Base-by-base conservation (phyloP, 768 basidiomycete species). In the Leccinum broughii region DNA sequence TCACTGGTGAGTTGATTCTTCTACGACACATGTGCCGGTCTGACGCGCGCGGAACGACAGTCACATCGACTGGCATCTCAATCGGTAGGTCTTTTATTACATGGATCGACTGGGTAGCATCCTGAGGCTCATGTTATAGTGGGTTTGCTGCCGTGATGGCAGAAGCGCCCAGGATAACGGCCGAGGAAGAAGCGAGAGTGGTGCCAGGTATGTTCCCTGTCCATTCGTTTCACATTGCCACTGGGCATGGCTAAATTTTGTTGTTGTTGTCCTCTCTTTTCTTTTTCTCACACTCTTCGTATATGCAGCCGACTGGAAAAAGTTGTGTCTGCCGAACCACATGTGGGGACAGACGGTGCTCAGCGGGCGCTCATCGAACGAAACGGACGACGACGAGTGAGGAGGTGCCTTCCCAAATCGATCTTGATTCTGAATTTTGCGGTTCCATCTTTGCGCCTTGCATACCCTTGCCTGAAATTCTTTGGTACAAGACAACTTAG, bases 1-100 rank as follows among this genome's bases (percentile, higher is more conserved):
- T 50, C 81, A 81, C 64, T 82, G 74, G 72, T 76, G 57, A 66
- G 65, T 35, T 44, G 6, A 35, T 14, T 7, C 3, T 6, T 14
- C 7, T 17, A 4, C 14, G 1, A 28, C 6, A 5, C 14, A 49
- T 49, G 13, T 14, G 11, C 48, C 14, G 30, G 39, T 55, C 22
- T 10, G 17, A 6, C 22, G 50, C 62, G 67, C 24, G 62, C 34
- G 4, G 22, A 49, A 20, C 2, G 50, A 17, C 50, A 73, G 72
- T n/a, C 72, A 73, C 56, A 62, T 74, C 7, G 68, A 74, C 37
- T 73, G 72, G 72, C 72, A 74, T 34, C 66, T 72, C 34, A 52
- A 57, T 28, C 64, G 61, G 72, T 74, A 61, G 10, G 69, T 62
- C 35, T 3, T 30, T 24, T 46, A n/a, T 4, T 3, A 50, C 41